A percentile compares a stretch with the other conserved stretches of the same genome.
phyloP scores from a whole-genome alignment of 2,329 filamentous ascomycete genomes.

The Ophiostoma ulmi region DNA sequence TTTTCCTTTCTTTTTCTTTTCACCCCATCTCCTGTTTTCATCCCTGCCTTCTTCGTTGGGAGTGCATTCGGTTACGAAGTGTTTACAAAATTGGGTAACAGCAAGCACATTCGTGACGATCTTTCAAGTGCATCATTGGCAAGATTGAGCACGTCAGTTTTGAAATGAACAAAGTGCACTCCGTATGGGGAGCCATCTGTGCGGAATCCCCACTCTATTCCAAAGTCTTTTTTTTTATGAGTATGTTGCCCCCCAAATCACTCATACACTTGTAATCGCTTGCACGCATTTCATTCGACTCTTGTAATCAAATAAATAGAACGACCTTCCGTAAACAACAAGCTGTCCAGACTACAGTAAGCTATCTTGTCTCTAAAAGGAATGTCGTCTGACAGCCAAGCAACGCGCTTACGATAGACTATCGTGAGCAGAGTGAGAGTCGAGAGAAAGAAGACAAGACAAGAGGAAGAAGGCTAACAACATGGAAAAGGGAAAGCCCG shows the following conservation, averaged over 20 bases:
- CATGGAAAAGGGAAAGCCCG: not conserved
- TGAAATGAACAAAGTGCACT: not conserved
- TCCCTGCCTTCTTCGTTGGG: not conserved
- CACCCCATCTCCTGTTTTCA: not conserved
- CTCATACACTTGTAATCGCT: not conserved
- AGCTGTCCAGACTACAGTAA: not conserved
- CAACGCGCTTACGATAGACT: not conserved
- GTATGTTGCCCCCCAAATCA: not conserved
- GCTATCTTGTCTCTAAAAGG: conserved; percentile 10
- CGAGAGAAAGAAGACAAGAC: not conserved
- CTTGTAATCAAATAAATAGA: not conserved
- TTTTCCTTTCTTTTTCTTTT: not conserved
- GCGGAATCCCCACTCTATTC: not conserved
- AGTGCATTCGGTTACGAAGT: not conserved
- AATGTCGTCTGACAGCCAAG: conserved; percentile 11
- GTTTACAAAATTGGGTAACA: not conserved
- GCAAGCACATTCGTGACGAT: not conserved
- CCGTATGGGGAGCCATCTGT: not conserved
- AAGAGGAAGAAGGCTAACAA: not conserved
- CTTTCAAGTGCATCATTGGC: conserved; percentile 7
- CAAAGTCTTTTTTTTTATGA: not conserved
- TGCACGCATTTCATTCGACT: not conserved
- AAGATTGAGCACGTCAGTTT: conserved; percentile 8
- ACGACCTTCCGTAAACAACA: not conserved
- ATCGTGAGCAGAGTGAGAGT: not conserved